These are phyloP conservation scores for Rhizopogon vesiculosus DNA, from an alignment of 768 basidiomycete species.

Conservation along the genomic window DNA sequence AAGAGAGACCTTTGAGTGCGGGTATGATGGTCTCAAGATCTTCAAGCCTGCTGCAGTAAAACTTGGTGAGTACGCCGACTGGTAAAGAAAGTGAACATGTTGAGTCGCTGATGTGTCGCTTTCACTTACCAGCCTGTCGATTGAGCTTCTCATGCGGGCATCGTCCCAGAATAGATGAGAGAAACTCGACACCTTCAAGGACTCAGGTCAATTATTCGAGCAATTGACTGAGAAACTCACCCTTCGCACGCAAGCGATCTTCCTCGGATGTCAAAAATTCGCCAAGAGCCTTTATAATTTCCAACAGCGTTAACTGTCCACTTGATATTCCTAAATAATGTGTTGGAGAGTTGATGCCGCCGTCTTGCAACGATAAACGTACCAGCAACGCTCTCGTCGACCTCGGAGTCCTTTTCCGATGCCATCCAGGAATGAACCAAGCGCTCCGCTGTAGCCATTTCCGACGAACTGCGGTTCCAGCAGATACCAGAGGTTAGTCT, in stretches of 20 bases:
- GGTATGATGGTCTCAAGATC: slow-evolving; percentile 83
- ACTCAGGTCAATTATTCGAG: neutral
- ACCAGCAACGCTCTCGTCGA: slow-evolving; percentile 58
- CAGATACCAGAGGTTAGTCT: neutral
- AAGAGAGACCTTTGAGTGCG: slow-evolving; percentile 69
- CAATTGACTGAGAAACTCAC: slow-evolving; percentile 33
- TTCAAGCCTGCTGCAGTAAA: slow-evolving; percentile 83
- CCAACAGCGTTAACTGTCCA: slow-evolving; percentile 57
- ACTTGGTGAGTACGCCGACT: slow-evolving; percentile 81
- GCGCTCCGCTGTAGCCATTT: slow-evolving; percentile 44
- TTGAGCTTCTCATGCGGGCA: slow-evolving; percentile 65
- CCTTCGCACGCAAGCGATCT: slow-evolving; percentile 72
- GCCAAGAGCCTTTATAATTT: slow-evolving; percentile 82
- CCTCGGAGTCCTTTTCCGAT: slow-evolving; percentile 53
- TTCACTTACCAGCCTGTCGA: slow-evolving; percentile 69
- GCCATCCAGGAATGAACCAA: slow-evolving; percentile 72
- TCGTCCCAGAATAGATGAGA: slow-evolving; percentile 64
- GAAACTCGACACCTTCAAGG: slow-evolving; percentile 71
- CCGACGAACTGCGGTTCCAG: neutral
- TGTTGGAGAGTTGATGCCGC: slow-evolving; percentile 31
- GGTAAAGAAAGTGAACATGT: slow-evolving; percentile 2
- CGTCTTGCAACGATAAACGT: slow-evolving; percentile 21
- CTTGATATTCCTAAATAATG: slow-evolving; percentile 42
- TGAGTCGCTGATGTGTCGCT: neutral
- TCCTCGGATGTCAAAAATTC: slow-evolving; percentile 88